These are phyloP conservation scores for Antitrichia curtipendula DNA, from an alignment of 225 moss, liverwort and hornwort genomes.

Conservation along the genomic window DNA sequence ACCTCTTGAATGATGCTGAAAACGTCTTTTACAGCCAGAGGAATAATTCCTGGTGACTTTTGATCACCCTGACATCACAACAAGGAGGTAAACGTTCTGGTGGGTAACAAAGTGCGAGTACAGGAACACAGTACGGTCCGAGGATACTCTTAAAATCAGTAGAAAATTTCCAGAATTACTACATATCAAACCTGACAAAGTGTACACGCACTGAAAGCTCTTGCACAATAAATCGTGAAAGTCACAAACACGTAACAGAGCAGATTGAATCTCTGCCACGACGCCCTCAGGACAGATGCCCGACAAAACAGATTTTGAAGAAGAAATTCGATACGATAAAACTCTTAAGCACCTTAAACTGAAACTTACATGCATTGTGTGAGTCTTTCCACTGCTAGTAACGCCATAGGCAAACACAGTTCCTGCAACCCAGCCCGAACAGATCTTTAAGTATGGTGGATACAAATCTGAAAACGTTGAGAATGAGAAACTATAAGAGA, in stretches of 20 bases:
- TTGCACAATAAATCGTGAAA: background rate
- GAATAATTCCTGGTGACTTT: slow-evolving; percentile 95
- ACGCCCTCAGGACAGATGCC: background rate
- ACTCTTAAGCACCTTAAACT: background rate
- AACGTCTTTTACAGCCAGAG: slow-evolving; percentile 92
- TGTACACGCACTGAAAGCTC: background rate
- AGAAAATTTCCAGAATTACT: background rate
- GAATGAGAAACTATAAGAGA: background rate
- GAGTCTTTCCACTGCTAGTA: slow-evolving; percentile 98
- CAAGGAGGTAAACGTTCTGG: background rate
- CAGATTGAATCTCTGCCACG: background rate
- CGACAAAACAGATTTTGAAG: background rate
- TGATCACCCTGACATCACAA: slow-evolving; percentile 74
- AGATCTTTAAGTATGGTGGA: background rate
- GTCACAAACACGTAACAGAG: background rate
- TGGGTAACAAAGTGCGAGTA: background rate
- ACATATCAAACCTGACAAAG: background rate
- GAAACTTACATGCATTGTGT: slow-evolving; percentile 91
- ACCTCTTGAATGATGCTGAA: slow-evolving; percentile 99
- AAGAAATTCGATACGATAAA: background rate
- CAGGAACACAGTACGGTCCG: background rate
- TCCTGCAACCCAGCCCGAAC: slow-evolving; percentile 27
- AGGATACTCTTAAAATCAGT: background rate
- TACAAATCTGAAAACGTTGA: background rate
- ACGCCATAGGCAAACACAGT: slow-evolving; percentile 98